phyloP scores from a whole-genome alignment of 768 basidiomycete genomes.

The Lactarius tabidus region DNA sequence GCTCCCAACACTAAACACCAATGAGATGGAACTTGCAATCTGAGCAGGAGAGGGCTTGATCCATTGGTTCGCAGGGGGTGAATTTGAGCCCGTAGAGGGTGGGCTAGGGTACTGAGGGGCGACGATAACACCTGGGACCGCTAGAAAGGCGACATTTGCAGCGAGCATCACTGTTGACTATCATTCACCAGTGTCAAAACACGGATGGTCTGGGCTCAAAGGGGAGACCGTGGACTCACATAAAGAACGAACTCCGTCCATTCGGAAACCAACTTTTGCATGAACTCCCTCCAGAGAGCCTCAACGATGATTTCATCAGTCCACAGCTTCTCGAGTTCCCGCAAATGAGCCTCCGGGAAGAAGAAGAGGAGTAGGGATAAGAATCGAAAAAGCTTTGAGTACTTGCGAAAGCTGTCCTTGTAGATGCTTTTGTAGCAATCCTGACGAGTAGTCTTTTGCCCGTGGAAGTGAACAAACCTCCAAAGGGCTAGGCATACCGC shows the following conservation, averaged over 20 bases:
- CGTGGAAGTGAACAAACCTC: background rate
- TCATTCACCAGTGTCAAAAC: no score
- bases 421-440: background rate
- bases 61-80: background rate
- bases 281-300: background rate
- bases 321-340: background rate
- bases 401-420: background rate
- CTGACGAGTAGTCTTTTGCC: no score
- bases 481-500: background rate
- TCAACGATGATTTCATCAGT: background rate
- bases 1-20: conserved; percentile 45
- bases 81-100: no score
- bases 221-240: no score
- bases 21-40: conserved; percentile 49
- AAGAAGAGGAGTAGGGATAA: background rate
- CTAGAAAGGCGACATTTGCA: background rate
- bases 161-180: no score
- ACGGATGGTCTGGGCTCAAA: no score
- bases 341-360: background rate
- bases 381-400: background rate
- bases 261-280: background rate
- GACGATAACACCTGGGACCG: conserved; percentile 8
- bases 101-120: conserved; percentile 7
- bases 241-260: background rate
- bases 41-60: conserved; percentile 41